A percentile compares a stretch with the other conserved stretches of the same genome.
phyloP scores from a whole-genome alignment of 345 rosid genomes.

The Boechera retrofracta region DNA sequence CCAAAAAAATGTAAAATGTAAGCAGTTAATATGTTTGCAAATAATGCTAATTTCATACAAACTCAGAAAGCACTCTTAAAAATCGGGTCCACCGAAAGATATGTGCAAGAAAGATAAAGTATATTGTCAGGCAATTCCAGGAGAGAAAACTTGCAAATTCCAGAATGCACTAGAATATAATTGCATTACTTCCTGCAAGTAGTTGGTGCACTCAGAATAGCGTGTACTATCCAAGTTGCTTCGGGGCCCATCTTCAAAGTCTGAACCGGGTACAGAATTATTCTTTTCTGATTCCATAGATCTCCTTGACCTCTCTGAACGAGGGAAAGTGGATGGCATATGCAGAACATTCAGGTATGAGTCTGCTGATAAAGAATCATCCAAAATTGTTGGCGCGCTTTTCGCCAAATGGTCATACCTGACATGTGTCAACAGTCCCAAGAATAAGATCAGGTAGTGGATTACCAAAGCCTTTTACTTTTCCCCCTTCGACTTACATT shows the following conservation, averaged over 20 bases:
- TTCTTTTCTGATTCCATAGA: slow-evolving; percentile 63
- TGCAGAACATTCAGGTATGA: slow-evolving; percentile 90
- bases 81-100: background rate
- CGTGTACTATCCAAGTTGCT: slow-evolving; percentile 86
- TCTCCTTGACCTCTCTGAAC: slow-evolving; percentile 85
- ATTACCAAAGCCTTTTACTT: slow-evolving; percentile 18
- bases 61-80: slow-evolving; percentile 19
- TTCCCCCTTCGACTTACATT: background rate
- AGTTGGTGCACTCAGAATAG: slow-evolving; percentile 75
- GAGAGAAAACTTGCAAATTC: slow-evolving; percentile 22
- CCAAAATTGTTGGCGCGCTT: slow-evolving; percentile 97
- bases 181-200: slow-evolving; percentile 83
- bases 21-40: slow-evolving; percentile 18
- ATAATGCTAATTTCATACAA: slow-evolving; percentile 26
- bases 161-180: slow-evolving; percentile 23
- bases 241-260: slow-evolving; percentile 79
- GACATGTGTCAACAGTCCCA: slow-evolving; percentile 39
- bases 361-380: slow-evolving; percentile 96
- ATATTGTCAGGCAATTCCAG: slow-evolving; percentile 20
- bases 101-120: slow-evolving; percentile 7
- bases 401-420: slow-evolving; percentile 98
- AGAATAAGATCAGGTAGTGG: slow-evolving; percentile 35
- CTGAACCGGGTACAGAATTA: slow-evolving; percentile 54
- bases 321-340: slow-evolving; percentile 98
- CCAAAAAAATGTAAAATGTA: slow-evolving; percentile 15